Conservation (phyloP, 1,139 yeast species). For the Geotrichum candidum region DNA sequence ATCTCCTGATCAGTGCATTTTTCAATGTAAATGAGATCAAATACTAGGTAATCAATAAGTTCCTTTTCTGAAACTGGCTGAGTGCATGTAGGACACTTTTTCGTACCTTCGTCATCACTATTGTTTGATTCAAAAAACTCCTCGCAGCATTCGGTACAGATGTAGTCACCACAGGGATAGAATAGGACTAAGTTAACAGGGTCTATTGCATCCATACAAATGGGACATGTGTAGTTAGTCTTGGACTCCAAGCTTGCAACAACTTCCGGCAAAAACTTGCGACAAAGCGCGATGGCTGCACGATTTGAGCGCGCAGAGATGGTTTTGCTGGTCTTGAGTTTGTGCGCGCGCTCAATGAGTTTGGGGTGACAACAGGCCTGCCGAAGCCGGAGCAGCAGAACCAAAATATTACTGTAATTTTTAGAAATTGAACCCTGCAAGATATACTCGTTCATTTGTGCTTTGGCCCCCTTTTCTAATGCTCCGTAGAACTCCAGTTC, state of each 20-base stretch:
- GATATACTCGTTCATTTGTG: conserved; percentile 50
- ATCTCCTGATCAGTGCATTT: conserved; percentile 24
- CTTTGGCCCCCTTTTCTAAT: conserved; percentile 55
- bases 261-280: conserved; percentile 20
- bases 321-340: conserved; percentile 11
- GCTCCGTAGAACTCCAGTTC: conserved; percentile 48
- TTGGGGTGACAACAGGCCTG: conserved; percentile 89
- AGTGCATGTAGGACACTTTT: conserved; percentile 26
- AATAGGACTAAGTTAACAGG: conserved; percentile 38
- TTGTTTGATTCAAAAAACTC: conserved; percentile 20
- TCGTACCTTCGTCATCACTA: conserved; percentile 7
- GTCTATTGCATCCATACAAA: conserved; percentile 57
- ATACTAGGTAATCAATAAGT: conserved; percentile 25
- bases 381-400: conserved; percentile 69
- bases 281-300: conserved; percentile 21
- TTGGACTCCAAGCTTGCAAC: conserved; percentile 22
- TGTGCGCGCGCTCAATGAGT: conserved; percentile 60
- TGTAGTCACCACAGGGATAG: conserved; percentile 32
- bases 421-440: conserved; percentile 30
- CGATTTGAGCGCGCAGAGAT: conserved; percentile 18
- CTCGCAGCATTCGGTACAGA: conserved; percentile 32
- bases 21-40: conserved; percentile 25
- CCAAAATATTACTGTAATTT: conserved; percentile 57
- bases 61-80: conserved; percentile 20
- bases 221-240: conserved; percentile 52